These are phyloP conservation scores for Chlamydomonas schloesseri DNA, from an alignment of 139 green algal species.

Conservation along the genomic window DNA sequence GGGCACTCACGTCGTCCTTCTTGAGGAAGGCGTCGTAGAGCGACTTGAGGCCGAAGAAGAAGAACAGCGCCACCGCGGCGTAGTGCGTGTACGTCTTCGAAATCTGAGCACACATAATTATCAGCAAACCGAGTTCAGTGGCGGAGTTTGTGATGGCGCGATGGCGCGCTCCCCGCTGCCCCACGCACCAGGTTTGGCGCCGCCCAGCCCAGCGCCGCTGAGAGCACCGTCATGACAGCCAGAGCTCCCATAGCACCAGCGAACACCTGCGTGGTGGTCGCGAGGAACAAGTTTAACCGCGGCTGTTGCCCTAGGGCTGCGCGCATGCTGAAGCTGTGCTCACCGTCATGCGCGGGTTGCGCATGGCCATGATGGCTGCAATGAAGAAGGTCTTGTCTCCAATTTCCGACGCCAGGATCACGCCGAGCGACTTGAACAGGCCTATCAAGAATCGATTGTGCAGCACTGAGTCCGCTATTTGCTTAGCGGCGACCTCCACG, in stretches of 20 bases:
- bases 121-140: background rate
- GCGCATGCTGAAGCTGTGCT: background rate
- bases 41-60: slow-evolving; percentile 90
- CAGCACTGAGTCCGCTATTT: background rate
- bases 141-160: background rate
- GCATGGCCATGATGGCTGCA: slow-evolving; percentile 92
- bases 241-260: slow-evolving; percentile 83
- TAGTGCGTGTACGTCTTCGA: slow-evolving; percentile 91
- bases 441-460: slow-evolving; percentile 20
- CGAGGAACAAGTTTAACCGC: background rate
- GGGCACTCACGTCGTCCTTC: slow-evolving; percentile 52
- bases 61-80: slow-evolving; percentile 87
- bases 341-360: slow-evolving; percentile 75
- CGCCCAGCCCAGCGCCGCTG: slow-evolving; percentile 86
- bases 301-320: background rate
- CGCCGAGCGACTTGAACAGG: slow-evolving; percentile 55
- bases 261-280: slow-evolving; percentile 79
- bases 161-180: slow-evolving; percentile 15
- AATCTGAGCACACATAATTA: slow-evolving; percentile 73
- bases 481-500: too few species aligned
- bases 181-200: slow-evolving; percentile 85
- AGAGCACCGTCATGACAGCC: slow-evolving; percentile 94
- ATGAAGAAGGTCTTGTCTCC: slow-evolving; percentile 99
- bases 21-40: slow-evolving; percentile 80
- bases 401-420: slow-evolving; percentile 84